Evolutionary conservation across 768 basidiomycete genomes (phyloP), one percentile per base, ranked within the genome.

Genomic region (Collybia sp.): DNA sequence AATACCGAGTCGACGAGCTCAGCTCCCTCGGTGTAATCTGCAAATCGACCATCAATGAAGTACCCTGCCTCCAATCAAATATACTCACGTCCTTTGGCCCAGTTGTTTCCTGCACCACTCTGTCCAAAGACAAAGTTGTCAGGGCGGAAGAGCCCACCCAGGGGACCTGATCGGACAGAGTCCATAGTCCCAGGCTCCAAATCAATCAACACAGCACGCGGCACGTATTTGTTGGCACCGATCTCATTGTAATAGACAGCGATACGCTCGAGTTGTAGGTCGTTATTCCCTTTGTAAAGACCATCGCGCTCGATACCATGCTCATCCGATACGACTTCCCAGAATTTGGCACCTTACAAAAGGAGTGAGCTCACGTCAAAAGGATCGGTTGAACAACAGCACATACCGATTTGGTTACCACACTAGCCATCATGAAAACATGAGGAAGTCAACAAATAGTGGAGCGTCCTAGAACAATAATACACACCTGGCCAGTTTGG

Each of bases 101-200:
- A 98, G 76, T 98, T 98, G 83, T 99, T 97, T 63, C 95, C 94
- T 57, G 93, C 95, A 71, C 93, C 93, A 67, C 84, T 93, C 71
- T 98, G 95, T 46, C 93, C 95, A 54, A 94, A 96, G 60, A 97
- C 93, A 62, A 95, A 95, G 80, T 96, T 97, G 73, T 96, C 94
- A 32, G 94, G 94, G 58, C 92, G 85, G 89, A 96, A 97, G 53
- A 98, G 83, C 53, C 73, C 72, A 61, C 94, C 93, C 45, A 95
- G 80, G 56, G 92, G 89, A 43, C 91, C 90, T 43, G 87, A 85
- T 69, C 88, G 88, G 49, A 93, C 83, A 49, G 91, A 88, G 64
- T 93, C 90, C 90, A 93, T 92, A 43, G 90, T 93, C 53, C 95
- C 96, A 34, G 96, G 95, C 75, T 98, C 96, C 53, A 99, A 83